Conservation (phyloP, 208 protist species). For the Jaenimonas drosophilae region DNA sequence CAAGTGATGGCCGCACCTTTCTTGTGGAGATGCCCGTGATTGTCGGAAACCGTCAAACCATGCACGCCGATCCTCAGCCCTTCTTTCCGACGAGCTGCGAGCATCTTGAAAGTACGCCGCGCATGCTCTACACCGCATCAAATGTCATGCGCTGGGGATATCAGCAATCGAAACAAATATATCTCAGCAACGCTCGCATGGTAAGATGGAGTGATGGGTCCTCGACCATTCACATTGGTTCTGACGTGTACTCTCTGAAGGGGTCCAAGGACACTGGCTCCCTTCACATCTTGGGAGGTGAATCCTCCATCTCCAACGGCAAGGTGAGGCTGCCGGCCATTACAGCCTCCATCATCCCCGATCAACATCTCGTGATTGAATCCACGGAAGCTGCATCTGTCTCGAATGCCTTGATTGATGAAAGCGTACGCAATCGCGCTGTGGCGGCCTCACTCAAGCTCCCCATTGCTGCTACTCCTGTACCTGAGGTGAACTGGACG, state of each 20-base stretch:
- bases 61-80: conserved; percentile 75
- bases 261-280: conserved; percentile 34
- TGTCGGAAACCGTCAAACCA: conserved; percentile 60
- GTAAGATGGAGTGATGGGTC: conserved; percentile 81
- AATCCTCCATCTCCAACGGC: conserved; percentile 25
- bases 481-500: conserved; percentile 64
- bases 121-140: conserved; percentile 67
- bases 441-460: conserved; percentile 28
- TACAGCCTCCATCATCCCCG: conserved; percentile 25
- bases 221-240: conserved; percentile 72
- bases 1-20: conserved; percentile 33
- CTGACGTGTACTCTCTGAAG: conserved; percentile 45
- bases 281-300: conserved; percentile 44
- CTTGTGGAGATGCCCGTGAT: conserved; percentile 82
- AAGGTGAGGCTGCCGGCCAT: conserved; percentile 40
- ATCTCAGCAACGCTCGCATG: conserved; percentile 69
- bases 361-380: conserved; percentile 53
- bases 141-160: conserved; percentile 78
- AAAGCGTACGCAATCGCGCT: conserved; percentile 28
- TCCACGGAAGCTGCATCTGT: conserved; percentile 51
- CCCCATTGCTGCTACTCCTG: conserved; percentile 23
- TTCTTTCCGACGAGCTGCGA: conserved; percentile 37
- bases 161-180: conserved; percentile 18
- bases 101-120: conserved; percentile 50
- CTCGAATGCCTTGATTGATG: conserved; percentile 54